Evolutionary conservation across 768 basidiomycete species (phyloP).

Genomic region (Leucogyrophana mollusca): DNA sequence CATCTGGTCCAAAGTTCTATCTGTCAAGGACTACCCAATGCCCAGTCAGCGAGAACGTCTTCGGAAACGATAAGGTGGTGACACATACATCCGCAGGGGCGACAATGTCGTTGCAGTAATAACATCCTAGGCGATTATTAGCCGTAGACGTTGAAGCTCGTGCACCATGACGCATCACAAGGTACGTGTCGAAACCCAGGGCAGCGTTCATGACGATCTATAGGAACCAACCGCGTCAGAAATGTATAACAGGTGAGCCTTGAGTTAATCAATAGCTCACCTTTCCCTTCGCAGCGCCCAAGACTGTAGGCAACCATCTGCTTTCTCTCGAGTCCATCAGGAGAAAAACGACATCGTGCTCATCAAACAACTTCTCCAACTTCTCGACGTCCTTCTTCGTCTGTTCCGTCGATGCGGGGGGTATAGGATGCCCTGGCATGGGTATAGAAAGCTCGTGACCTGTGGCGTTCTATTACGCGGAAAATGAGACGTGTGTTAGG

Average conservation of each 20-base stretch:
- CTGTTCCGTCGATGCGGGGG: conserved; percentile 53
- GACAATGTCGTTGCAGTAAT: conserved; percentile 98
- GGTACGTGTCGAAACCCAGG: conserved; percentile 91
- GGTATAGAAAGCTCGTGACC: conserved; percentile 83
- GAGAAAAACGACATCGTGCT: conserved; percentile 88
- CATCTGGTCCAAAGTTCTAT: conserved; percentile 97
- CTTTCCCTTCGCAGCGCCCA: conserved; percentile 85
- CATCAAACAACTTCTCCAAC: conserved; percentile 76
- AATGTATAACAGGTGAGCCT: background rate
- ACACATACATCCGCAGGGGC: conserved; percentile 85
- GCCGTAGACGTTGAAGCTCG: conserved; percentile 40
- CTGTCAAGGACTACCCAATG: conserved; percentile 59
- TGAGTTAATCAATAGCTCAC: conserved; percentile 32
- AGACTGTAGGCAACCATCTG: conserved; percentile 91
- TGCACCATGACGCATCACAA: conserved; percentile 95
- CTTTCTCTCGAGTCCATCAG: conserved; percentile 99
- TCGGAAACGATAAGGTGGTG: conserved; percentile 4
- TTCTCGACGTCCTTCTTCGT: conserved; percentile 64
- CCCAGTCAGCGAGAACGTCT: background rate
- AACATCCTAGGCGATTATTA: conserved; percentile 72
- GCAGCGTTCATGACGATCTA: conserved; percentile 94
- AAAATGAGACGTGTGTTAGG: no score
- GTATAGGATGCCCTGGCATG: conserved; percentile 96
- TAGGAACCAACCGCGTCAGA: background rate
- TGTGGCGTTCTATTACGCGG: conserved; percentile 73